Evolutionary conservation across 2,329 filamentous ascomycete genomes (phyloP).

Genomic region (Beauveria caledonica): DNA sequence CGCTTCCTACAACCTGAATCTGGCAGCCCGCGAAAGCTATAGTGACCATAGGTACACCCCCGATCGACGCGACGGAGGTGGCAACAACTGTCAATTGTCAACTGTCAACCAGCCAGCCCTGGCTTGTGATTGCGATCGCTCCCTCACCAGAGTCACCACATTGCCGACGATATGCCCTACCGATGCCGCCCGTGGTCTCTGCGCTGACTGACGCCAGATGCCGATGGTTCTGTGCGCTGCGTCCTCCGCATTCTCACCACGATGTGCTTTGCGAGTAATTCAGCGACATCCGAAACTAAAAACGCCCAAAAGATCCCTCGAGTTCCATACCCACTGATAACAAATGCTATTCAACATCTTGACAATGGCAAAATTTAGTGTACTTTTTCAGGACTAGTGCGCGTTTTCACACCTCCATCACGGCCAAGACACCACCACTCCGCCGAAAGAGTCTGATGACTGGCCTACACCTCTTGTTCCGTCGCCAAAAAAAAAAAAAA

Average conservation of each 20-base stretch:
- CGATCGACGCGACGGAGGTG: not conserved
- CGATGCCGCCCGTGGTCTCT: not conserved
- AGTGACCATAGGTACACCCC: not conserved
- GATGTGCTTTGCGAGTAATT: not conserved
- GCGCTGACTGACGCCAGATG: constrained; percentile 4
- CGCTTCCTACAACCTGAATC: not conserved
- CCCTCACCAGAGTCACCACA: not conserved
- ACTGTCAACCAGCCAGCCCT: not conserved
- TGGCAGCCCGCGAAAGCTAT: not conserved
- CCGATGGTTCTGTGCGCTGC: constrained; percentile 2
- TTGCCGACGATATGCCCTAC: not conserved
- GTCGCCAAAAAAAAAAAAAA: not conserved
- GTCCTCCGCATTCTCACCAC: constrained; percentile 2
- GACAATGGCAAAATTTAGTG: not conserved
- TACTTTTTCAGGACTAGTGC: constrained; percentile 1
- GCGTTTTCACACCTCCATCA: not conserved
- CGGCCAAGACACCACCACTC: not conserved
- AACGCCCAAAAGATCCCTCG: constrained; percentile 1
- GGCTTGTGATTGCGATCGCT: not conserved
- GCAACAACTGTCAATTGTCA: not conserved
- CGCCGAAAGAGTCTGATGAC: not conserved
- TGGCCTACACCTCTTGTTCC: not conserved
- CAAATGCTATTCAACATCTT: not conserved
- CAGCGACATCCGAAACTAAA: constrained; percentile 1
- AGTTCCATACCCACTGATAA: not conserved